Evolutionary conservation across 257 asterid genomes (phyloP), one percentile per base, ranked within the genome.

Genomic region (Salvia miltiorrhiza): DNA sequence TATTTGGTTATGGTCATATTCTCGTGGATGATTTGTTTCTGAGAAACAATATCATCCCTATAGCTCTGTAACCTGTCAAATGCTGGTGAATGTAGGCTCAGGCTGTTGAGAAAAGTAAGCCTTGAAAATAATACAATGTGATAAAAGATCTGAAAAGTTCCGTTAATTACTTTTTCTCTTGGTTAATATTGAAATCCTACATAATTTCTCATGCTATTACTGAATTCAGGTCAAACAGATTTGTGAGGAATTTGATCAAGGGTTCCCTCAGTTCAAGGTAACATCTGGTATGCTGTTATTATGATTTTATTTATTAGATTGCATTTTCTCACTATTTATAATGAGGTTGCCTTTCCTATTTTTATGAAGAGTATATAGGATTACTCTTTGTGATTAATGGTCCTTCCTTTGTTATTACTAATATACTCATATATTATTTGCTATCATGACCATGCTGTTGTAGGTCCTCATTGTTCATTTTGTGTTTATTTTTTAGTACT

Each of bases 41-140:
- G n/a, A n/a, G n/a, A n/a, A n/a, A n/a, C n/a, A n/a, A n/a, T n/a
- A n/a, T n/a, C n/a, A n/a, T n/a, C n/a, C n/a, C n/a, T n/a, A n/a
- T n/a, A n/a, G n/a, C n/a, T n/a, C n/a, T n/a, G n/a, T n/a, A n/a
- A n/a, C n/a, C n/a, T n/a, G n/a, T n/a, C n/a, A n/a, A n/a, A n/a
- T n/a, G n/a, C n/a, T n/a, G n/a, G n/a, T n/a, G n/a, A n/a, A n/a
- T n/a, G n/a, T n/a, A n/a, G n/a, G n/a, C n/a, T n/a, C n/a, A n/a
- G n/a, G n/a, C n/a, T n/a, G n/a, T n/a, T n/a, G n/a, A n/a, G 82
- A 74, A 58, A 84, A 88, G 78, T 82, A 76, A 52, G 99, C 90
- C 72, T 93, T 97, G 99, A 88, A 80, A 66, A 84, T 95, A n/a
- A 97, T 13, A 90, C 95, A 0, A 70, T 90, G 73, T 93, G 99